Evolutionary conservation across 805 yeast genomes (phyloP), one percentile per base, ranked within the genome.

Genomic region (Brettanomyces custersianus): DNA sequence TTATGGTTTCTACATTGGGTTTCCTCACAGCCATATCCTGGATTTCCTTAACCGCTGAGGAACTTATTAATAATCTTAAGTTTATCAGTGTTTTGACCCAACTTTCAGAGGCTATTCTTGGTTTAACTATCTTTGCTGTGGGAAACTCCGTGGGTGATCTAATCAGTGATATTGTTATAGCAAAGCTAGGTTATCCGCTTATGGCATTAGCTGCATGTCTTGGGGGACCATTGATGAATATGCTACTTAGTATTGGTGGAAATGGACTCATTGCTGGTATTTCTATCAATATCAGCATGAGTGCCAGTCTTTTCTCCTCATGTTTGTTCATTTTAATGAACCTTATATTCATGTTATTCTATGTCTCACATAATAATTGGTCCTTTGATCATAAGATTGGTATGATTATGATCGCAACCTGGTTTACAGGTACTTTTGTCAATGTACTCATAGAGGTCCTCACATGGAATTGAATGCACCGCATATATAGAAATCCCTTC

Each of bases 131-230:
- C 0, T 82, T 90, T 55, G 95, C 97, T 0, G 60, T 90, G 40
- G 97, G 98, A 4, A 92, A 90, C 55, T 88, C 96, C 1, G 62
- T 83, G 5, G 96, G 97, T 5, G 98, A 90, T 51, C 62, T 88
- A 32, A 77, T 88, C 1, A 80, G 96, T 0, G 86, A 90, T 46
- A 55, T 80, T 24, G 80, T 94, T 0, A 73, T 90, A 19, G 87
- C 95, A 0, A 64, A 64, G 39, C 71, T 84, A 68, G 95, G 95
- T 0, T 77, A 74, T 60, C 84, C 95, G 0, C 68, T 81, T 31
- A 82, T 90, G 82, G 96, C 96, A 0, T 64, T 92, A n/a, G 83
- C 92, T 20, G 96, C 96, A 0, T 88, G 97, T 51, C 81, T 88
- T 54, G 97, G 96, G 0, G 86, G 96, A 1, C 97, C 97, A 0